These are phyloP conservation scores for Geotrichum macrosporum DNA, from an alignment of 1,139 yeast species.

Conservation along the genomic window DNA sequence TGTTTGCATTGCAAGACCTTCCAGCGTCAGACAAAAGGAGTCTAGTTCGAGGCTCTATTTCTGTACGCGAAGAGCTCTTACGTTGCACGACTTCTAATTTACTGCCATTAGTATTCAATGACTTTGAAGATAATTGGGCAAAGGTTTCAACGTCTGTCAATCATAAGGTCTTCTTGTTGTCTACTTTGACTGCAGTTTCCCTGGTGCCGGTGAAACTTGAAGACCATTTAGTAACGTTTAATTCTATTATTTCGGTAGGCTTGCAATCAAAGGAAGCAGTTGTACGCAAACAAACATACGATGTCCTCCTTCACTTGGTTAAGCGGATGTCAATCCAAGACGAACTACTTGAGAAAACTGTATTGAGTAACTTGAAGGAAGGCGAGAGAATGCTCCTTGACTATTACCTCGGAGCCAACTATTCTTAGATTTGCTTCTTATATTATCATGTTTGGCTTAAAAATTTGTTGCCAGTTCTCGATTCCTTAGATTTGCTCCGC, in stretches of 20 bases:
- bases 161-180: slow-evolving; percentile 11
- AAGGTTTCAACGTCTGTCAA: slow-evolving; percentile 9
- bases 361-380: slow-evolving; percentile 10
- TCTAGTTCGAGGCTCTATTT: slow-evolving; percentile 5
- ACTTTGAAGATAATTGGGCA: slow-evolving; percentile 9
- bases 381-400: slow-evolving; percentile 14
- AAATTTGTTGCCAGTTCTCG: too few species aligned
- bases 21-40: slow-evolving; percentile 13
- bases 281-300: slow-evolving; percentile 13
- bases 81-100: not conserved
- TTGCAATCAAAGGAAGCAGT: slow-evolving; percentile 10
- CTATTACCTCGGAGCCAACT: too few species aligned
- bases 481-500: too few species aligned
- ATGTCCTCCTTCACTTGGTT: slow-evolving; percentile 8
- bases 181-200: slow-evolving; percentile 1
- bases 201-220: not conserved
- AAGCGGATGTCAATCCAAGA: not conserved
- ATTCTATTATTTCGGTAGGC: slow-evolving; percentile 1
- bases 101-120: not conserved
- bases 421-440: too few species aligned
- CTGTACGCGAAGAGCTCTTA: slow-evolving; percentile 10
- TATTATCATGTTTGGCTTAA: too few species aligned
- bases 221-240: not conserved
- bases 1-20: slow-evolving; percentile 11
- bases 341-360: not conserved